Evolutionary conservation across 148 eudicot genomes (phyloP), one percentile per base, ranked within the genome.

Genomic region (Diospyros kaki): DNA sequence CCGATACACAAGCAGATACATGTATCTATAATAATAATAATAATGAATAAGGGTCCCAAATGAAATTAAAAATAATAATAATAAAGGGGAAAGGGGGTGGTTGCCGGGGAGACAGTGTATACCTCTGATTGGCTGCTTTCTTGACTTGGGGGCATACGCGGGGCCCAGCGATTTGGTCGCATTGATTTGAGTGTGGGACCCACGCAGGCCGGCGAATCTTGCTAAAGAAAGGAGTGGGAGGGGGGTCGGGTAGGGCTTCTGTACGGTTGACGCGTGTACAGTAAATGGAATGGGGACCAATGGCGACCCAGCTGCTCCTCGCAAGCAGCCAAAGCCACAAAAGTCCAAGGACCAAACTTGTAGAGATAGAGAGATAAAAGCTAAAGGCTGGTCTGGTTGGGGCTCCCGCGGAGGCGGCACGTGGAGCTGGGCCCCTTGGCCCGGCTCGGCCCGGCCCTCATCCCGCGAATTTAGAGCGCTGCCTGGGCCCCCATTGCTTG

Each of bases 191-290:
- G 41, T 1, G 2, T 68, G 69, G 80, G 83, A 68, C 53, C 78
- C 82, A 40, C 28, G 55, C 45, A 55, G 64, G 64, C 60, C 78
- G 65, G 59, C 78, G 82, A 68, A 79, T 79, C 82, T 75, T 79
- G 73, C 8, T 65, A 44, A 13, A 42, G 64, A 15, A 51, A 54
- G 28, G 28, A 0, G 28, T 0, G 0, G 28, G 28, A 0, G 28
- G 28, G 0, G 28, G 28, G 28, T 0, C 28, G 67, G 58, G 15
- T 55, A 55, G 58, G 58, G 15, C 13, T 11, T 61, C 17, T 78
- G 76, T 59, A 68, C 71, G 74, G 71, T 75, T 79, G 82, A 80
- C 82, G 74, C 75, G 82, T 80, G 78, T 79, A 75, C 77, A 74
- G 82, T 79, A 18, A 4, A 39, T 2, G 58, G 69, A 52, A 0